Base-by-base conservation (phyloP, 176 grass and related monocot species). In the Lolium perenne region DNA sequence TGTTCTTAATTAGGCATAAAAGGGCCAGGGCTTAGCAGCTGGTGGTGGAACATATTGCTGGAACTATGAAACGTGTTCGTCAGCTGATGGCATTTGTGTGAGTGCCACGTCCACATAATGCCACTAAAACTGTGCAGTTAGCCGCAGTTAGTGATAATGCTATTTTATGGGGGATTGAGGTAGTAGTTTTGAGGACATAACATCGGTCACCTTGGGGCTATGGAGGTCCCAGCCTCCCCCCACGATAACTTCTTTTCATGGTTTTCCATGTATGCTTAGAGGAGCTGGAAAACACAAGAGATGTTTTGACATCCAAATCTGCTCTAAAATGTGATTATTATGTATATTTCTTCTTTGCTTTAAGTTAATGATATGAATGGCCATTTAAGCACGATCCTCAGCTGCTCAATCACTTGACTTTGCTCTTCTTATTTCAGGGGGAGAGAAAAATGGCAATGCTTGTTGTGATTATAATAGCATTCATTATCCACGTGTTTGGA, bases 371-470 rank as follows among this genome's bases (percentile, higher is more conserved):
- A 49, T 50, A 10, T 38, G 17, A 81, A 81, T 1, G 10, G 5
- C 13, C 60, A 81, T 35, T 8, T 66, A 80, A 80, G 32, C 60
- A 66, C n/a, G 45, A 18, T 50, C 1, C 48, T 13, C 61, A 51
- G 62, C 23, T 80, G 43, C 25, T 66, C 8, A 50, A n/a, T 80
- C 79, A 81, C 79, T 53, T 67, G 45, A 38, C 17, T 38, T 81
- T 67, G 71, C 66, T 77, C 72, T 74, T 35, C 18, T 47, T 70
- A 54, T 76, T 71, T 60, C 78, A 99, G 97, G 94, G 90, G 84
- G 97, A 99, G 88, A 95, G 97, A 76, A 99, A 91, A 80, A 88
- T 88, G 80, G 66, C 90, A 70, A 89, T 99, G 65, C 93, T 99
- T 88, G 68, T 92, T 26, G 97, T 86, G 56, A 94, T 99, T 83